Percentiles rank a stretch among this genome's conserved stretches.
Conservation (phyloP, 805 yeast genomes). For the Wickerhamomyces xylosicus region DNA sequence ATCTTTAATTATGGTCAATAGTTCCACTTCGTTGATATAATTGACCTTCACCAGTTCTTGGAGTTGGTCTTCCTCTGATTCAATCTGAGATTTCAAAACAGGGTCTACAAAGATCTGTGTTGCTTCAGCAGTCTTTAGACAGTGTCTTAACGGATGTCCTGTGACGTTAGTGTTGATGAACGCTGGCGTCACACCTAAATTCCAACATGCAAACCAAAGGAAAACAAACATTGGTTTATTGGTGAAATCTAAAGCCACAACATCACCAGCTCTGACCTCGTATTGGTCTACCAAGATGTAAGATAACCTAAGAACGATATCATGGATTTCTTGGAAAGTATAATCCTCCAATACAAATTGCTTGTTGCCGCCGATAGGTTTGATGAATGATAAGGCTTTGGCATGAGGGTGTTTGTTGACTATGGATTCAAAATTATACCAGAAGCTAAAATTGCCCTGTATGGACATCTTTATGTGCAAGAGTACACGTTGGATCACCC, state of each 20-base stretch:
- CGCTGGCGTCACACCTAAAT: constrained; percentile 83
- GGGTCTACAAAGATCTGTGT: constrained; percentile 66
- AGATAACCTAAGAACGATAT: constrained; percentile 55
- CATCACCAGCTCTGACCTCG: constrained; percentile 55
- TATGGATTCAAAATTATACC: constrained; percentile 60
- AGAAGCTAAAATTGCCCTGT: constrained; percentile 33
- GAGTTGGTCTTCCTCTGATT: constrained; percentile 12
- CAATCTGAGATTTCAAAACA: constrained; percentile 29
- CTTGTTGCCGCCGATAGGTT: too few species aligned
- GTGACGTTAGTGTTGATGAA: constrained; percentile 73
- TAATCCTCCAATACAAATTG: constrained; percentile 51
- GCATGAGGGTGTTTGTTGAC: constrained; percentile 38
- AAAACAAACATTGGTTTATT: constrained; percentile 78
- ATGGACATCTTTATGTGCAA: neutral
- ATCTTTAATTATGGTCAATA: constrained; percentile 30
- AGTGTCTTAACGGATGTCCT: constrained; percentile 70
- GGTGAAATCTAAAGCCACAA: constrained; percentile 66
- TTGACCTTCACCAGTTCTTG: constrained; percentile 31
- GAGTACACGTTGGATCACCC: neutral
- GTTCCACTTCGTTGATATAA: constrained; percentile 40
- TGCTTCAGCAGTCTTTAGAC: constrained; percentile 59
- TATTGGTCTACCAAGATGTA: constrained; percentile 51
- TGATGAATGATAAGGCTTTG: constrained; percentile 50
- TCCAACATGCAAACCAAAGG: constrained; percentile 83
- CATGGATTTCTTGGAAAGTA: constrained; percentile 63